Percentiles rank a stretch among this genome's conserved stretches.
Conservation (phyloP, 495 filamentous ascomycete species). For the Entonaema liquescens region DNA sequence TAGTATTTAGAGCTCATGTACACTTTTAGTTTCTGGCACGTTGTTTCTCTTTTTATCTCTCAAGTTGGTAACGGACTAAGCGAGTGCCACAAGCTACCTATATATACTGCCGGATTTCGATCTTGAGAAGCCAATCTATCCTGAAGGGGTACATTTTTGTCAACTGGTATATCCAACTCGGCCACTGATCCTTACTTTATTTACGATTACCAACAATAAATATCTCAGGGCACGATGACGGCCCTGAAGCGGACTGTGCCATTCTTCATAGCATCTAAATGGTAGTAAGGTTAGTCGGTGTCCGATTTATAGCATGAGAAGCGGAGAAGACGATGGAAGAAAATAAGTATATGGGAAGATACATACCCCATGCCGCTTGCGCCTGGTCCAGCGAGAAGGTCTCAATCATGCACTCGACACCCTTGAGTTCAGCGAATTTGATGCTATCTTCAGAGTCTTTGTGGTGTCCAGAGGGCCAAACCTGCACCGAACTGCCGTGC, state of each 20-base stretch:
- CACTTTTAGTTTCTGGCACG: neutral
- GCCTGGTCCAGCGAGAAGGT: constrained; percentile 66
- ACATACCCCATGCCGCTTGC: constrained; percentile 54
- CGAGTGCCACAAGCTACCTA: no score
- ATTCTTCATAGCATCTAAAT: neutral
- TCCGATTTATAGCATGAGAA: neutral
- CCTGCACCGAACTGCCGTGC: constrained; percentile 1
- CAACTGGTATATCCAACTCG: constrained; percentile 1
- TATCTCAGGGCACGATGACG: constrained; percentile 5
- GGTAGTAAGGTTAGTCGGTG: neutral
- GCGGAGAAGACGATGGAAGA: neutral
- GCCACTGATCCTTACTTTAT: neutral
- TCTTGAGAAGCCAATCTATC: neutral
- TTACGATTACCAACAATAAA: neutral
- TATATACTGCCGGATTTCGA: neutral
- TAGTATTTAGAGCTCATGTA: neutral
- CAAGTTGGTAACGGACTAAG: neutral
- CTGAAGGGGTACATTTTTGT: neutral
- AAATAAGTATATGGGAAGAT: neutral
- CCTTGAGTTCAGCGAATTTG: constrained; percentile 63
- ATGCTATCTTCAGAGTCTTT: constrained; percentile 70
- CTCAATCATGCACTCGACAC: constrained; percentile 69
- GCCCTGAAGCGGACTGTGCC: constrained; percentile 10
- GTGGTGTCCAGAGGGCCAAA: constrained; percentile 58
- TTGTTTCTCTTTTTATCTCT: neutral